Base-by-base conservation (phyloP, 78 protist genomes). In the Mantamonas sphyraenae region DNA sequence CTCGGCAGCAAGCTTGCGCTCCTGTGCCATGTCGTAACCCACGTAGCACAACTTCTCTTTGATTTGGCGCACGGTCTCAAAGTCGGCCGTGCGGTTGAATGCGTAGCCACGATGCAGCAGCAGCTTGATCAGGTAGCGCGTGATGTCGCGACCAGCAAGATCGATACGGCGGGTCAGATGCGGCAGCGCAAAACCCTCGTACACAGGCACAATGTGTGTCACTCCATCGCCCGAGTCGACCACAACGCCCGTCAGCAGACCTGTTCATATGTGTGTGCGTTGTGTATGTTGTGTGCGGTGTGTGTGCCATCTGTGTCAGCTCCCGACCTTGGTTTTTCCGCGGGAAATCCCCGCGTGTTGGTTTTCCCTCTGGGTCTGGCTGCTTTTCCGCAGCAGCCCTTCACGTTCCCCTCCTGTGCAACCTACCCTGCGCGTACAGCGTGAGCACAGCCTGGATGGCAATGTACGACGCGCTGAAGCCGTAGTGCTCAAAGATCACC, bases 141-240 rank as follows among this genome's bases (percentile, higher is more conserved):
- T 84, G 0, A 95, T 43, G 74, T 92, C 84, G 40, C 96, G 87
- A 17, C 99, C 99, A 3, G 99, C 99, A 0, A 97, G 59, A 73
- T 98, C 96, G 38, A 97, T 77, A 10, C 99, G 90, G 40, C 84
- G 72, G 33, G 84, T 83, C 28, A 77, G 66, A 59, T 94, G 91
- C 53, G 95, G 93, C 16, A 95, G 74, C 16, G 83, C 64, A 43
- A 62, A 85, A 43, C 99, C 99, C 31, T 98, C 98, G 79, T 69
- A 98, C 19, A 98, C 98, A 28, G 99, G 99, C 5, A 97, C 87
- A 45, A 93, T 74, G 83, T 98, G 99, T 12, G 99, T 96, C 1
- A 98, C 99, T n/a, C 99, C 99, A 56, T 96, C 99, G 28, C 99
- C 99, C 10, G 89, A 65, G 81, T 97, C 99, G 60, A 97, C 91